Evolutionary conservation across 345 rosid species (phyloP), one percentile per base, ranked within the genome.

Genomic region (Garcia nutans): DNA sequence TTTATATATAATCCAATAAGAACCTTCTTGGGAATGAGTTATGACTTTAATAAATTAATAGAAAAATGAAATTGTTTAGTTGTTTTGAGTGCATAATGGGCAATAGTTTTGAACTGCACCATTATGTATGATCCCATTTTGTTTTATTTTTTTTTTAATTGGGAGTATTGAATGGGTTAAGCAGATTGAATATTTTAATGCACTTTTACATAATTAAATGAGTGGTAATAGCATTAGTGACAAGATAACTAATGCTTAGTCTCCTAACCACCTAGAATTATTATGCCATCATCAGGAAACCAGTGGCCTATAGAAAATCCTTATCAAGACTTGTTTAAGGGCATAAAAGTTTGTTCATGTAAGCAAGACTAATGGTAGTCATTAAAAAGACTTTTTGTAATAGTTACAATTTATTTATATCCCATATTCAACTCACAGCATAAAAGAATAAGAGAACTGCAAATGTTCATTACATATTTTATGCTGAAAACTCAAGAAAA

Each of bases 71-170:
- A 49, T 3, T 61, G 11, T 13, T 33, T 17, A 74, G 47, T 68
- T 61, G 71, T 63, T 63, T 74, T 33, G 69, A 52, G 76, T 78
- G 11, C 52, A 16, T 61, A 31, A 9, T 47, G 54, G 72, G 66
- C 24, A 67, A 65, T 78, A 82, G 50, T 85, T 64, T 47, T 26
- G 1, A 61, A 73, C 60, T 73, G 7, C 42, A 37, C n/a, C 28
- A 19, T 58, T 57, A 56, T 71, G 9, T 33, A 0, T 58, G n/a
- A 11, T 37, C 20, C 20, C 16, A 10, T 13, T 42, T 41, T 71
- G 10, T 41, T n/a, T 11, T 28, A 28, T 28, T 28, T 28, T 28
- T 28, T 28, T 28, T 28, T 28, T 1, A 28, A 11, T 56, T 20
- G 17, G 37, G 65, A 73, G 10, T 28, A 55, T 75, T 63, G 44